phyloP scores from a whole-genome alignment of 1,139 yeast genomes.

The Candida freyschussii region DNA sequence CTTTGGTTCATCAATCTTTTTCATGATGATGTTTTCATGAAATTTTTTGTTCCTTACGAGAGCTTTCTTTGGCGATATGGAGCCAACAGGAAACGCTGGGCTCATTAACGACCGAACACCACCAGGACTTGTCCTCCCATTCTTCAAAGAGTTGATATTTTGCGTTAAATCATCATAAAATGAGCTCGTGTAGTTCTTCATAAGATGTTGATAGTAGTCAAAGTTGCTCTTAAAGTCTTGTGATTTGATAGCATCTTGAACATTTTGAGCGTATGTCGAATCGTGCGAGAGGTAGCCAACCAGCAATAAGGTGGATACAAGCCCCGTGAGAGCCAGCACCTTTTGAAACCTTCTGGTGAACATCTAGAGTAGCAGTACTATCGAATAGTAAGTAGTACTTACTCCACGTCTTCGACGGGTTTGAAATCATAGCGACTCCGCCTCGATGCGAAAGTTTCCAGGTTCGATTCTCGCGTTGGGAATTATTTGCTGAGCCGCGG shows the following conservation, averaged over 20 bases:
- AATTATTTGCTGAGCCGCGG: too few relatives aligned
- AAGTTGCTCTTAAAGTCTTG: constrained; percentile 4
- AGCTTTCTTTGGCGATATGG: constrained; percentile 11
- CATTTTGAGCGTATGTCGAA: constrained; percentile 9
- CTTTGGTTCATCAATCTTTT: constrained; percentile 20
- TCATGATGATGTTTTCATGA: constrained; percentile 12
- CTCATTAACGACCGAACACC: constrained; percentile 8
- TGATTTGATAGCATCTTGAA: constrained; percentile 8
- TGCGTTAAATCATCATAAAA: constrained; percentile 12
- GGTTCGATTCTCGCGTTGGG: too few relatives aligned
- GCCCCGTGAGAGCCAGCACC: constrained; percentile 2
- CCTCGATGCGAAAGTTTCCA: too few relatives aligned
- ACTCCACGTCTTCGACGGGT: too few relatives aligned
- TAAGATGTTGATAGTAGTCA: constrained; percentile 12
- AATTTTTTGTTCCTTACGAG: constrained; percentile 14
- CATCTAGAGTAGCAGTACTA: constrained; percentile 3
- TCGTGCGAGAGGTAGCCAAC: constrained; percentile 2
- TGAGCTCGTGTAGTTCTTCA: constrained; percentile 20
- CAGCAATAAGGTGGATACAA: background rate
- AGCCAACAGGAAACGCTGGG: constrained; percentile 16
- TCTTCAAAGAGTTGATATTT: constrained; percentile 4
- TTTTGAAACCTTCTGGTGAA: constrained; percentile 8
- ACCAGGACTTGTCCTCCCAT: constrained; percentile 1
- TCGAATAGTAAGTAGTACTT: too few relatives aligned
- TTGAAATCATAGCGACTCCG: too few relatives aligned